Base-by-base conservation (phyloP, 2,329 filamentous ascomycete species). In the Monilinia fructicola region DNA sequence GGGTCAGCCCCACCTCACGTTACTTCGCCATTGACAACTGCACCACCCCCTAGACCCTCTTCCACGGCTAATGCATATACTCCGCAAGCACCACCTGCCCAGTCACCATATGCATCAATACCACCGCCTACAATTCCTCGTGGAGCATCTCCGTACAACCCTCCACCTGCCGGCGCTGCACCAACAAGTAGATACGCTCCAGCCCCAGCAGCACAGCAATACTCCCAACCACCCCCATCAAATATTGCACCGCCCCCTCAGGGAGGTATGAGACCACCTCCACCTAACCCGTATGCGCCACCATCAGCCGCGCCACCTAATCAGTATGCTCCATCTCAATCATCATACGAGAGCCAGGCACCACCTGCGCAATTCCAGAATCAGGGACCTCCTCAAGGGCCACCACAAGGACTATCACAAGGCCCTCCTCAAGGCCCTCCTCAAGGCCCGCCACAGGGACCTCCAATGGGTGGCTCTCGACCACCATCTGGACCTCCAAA, bases 111-210 rank as follows among this genome's bases (percentile, higher is more conserved):
- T 56, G 73, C 78, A 53, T 76, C 79, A 2, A 69, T 74, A 67
- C 72, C 78, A 63, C 85, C 85, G 54, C 83, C 87, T 53, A 84
- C 86, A 26, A 84, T 92, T 62, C 85, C 88, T 28, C 88, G 92
- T 70, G 92, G 90, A 38, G 84, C 90, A 5, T 97, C 93, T 35
- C 93, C 93, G 7, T 97, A 97, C 78, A 92, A 93, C 74, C 86
- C 90, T 48, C 90, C 93, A 64, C 91, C 91, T 9, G 81, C 88
- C 40, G 84, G 82, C 23, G 81, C 86, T 6, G 88, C 91, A n/a
- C 86, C 89, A 7, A 84, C 87, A 12, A 92, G 87, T 79, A 83
- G 92, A 74, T 96, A 96, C 77, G 88, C 91, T 18, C 90, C 90
- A 16, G 82, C 85, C 62, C 87, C 89, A 54, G 80, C 85, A 21